Evolutionary conservation across 352 stramenopile genomes (phyloP).

Genomic region (Saprolegnia diclina): DNA sequence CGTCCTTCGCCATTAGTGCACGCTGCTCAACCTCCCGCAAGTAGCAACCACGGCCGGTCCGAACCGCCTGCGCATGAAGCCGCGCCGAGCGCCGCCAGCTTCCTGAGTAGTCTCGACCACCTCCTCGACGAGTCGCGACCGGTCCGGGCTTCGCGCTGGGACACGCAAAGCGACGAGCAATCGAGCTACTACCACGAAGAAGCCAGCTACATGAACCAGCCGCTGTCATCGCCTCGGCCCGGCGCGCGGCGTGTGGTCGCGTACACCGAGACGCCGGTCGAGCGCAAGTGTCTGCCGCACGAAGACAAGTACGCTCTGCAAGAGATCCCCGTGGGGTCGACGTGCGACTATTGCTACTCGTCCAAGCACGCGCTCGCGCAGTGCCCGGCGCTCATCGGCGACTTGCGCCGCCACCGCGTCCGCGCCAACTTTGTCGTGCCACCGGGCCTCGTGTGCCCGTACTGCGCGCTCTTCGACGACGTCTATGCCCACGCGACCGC

Average conservation of each 20-base stretch:
- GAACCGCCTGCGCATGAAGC: too few relatives aligned
- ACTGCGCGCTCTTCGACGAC: background rate
- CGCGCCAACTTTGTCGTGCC: background rate
- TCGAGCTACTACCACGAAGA: too few relatives aligned
- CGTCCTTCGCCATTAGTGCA: background rate
- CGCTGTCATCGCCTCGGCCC: too few relatives aligned
- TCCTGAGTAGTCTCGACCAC: background rate
- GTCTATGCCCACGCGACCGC: background rate
- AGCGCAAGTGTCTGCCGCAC: too few relatives aligned
- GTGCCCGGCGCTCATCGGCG: background rate
- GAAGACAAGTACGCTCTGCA: background rate
- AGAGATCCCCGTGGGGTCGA: too few relatives aligned
- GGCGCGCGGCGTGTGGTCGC: too few relatives aligned
- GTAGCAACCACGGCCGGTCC: background rate
- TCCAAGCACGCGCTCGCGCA: background rate
- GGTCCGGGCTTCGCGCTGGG: too few relatives aligned
- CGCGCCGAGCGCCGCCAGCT: background rate
- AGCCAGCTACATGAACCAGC: too few relatives aligned
- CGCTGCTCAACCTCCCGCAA: background rate
- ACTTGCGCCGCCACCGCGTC: background rate
- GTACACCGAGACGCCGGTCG: too few relatives aligned
- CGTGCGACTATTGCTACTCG: background rate
- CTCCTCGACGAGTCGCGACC: background rate
- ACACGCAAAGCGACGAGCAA: too few relatives aligned
- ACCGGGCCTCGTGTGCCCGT: background rate